phyloP scores from a whole-genome alignment of 2,329 filamentous ascomycete species.

The Alternaria conjuncta region DNA sequence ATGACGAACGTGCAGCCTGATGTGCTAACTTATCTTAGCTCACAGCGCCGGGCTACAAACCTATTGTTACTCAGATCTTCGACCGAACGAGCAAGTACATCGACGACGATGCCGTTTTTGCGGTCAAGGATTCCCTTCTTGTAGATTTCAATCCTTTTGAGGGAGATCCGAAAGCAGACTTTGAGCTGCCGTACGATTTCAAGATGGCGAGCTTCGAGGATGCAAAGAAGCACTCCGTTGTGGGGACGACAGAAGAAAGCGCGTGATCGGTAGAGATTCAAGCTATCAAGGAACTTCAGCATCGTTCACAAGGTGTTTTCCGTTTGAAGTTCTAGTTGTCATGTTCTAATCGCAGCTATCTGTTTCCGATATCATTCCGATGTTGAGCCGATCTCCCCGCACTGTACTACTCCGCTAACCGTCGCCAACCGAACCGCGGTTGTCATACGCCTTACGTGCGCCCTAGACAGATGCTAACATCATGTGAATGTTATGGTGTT shows the following conservation, averaged over 20 bases:
- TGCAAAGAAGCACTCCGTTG: conserved; percentile 35
- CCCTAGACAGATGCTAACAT: conserved; percentile 14
- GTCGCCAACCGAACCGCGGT: conserved; percentile 28
- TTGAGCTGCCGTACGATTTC: conserved; percentile 62
- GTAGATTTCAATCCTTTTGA: conserved; percentile 63
- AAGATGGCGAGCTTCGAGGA: conserved; percentile 49
- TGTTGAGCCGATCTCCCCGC: conserved; percentile 12
- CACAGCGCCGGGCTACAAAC: conserved; percentile 65
- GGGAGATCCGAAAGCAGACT: conserved; percentile 59
- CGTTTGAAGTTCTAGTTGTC: neutral
- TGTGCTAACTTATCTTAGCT: conserved; percentile 46
- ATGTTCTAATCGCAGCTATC: neutral
- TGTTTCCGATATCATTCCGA: conserved; percentile 13
- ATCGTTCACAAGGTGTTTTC: neutral
- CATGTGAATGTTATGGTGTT: neutral
- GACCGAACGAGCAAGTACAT: conserved; percentile 70
- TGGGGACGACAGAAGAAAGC: conserved; percentile 36
- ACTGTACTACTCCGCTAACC: conserved; percentile 14
- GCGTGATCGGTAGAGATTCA: conserved; percentile 2
- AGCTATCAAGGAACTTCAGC: neutral
- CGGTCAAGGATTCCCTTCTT: conserved; percentile 64
- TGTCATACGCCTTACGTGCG: conserved; percentile 15
- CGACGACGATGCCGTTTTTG: conserved; percentile 64
- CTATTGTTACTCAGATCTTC: conserved; percentile 80
- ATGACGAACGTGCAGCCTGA: neutral